Percentiles rank a stretch among this genome's conserved stretches.
phyloP scores from a whole-genome alignment of 2,329 filamentous ascomycete genomes.

The Rachicladosporium sp. region DNA sequence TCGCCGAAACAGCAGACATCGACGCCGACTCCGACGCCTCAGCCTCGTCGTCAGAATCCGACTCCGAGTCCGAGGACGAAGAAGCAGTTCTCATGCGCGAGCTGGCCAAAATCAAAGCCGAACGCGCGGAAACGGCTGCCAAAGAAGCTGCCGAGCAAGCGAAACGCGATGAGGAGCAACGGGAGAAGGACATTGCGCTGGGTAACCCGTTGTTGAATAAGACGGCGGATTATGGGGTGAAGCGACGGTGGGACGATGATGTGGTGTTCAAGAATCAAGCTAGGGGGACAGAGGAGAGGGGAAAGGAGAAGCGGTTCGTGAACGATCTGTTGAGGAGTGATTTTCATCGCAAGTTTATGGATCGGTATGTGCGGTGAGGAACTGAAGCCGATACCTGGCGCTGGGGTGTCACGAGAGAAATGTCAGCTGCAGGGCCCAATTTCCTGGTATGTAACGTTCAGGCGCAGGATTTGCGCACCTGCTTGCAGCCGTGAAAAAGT shows the following conservation, averaged over 20 bases:
- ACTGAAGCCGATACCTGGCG: too few relatives aligned
- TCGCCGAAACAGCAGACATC: slow-evolving; percentile 82
- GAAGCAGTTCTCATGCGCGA: slow-evolving; percentile 84
- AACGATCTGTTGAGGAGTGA: slow-evolving; percentile 91
- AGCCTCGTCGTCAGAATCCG: slow-evolving; percentile 27
- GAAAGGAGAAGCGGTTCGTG: slow-evolving; percentile 64
- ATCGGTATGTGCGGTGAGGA: slow-evolving; percentile 26
- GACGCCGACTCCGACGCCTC: slow-evolving; percentile 59
- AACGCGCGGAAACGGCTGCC: slow-evolving; percentile 69
- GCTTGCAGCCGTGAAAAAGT: too few relatives aligned
- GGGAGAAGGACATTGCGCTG: slow-evolving; percentile 77
- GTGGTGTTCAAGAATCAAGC: slow-evolving; percentile 99
- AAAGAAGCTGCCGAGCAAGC: slow-evolving; percentile 69
- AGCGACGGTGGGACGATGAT: slow-evolving; percentile 92
- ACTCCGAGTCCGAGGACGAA: slow-evolving; percentile 65
- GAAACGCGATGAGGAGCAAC: slow-evolving; percentile 69
- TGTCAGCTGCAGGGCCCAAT: too few relatives aligned
- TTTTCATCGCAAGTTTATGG: slow-evolving; percentile 96
- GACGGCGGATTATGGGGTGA: slow-evolving; percentile 66
- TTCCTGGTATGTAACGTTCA: too few relatives aligned
- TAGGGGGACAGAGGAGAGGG: slow-evolving; percentile 81
- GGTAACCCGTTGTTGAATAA: slow-evolving; percentile 90
- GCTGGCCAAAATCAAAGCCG: slow-evolving; percentile 83
- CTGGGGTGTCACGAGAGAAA: too few relatives aligned
- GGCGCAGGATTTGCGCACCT: too few relatives aligned